phyloP scores from a whole-genome alignment of 306 rosid genomes.

The Sophora flavescens region DNA sequence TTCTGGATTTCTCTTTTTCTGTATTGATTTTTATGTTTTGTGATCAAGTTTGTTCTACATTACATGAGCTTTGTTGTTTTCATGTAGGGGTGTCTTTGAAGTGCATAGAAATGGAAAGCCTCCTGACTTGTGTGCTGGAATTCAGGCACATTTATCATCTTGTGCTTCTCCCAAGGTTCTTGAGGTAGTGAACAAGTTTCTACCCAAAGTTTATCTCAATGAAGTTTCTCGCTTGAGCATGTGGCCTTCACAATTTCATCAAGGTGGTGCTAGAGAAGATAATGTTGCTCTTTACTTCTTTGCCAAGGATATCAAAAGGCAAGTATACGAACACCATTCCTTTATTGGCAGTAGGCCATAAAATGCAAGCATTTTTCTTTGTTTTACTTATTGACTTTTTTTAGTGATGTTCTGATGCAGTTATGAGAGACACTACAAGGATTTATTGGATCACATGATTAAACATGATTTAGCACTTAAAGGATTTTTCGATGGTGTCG shows the following conservation, averaged over 20 bases:
- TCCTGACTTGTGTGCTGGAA: conserved; percentile 68
- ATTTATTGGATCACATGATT: conserved; percentile 79
- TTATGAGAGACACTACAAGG: conserved; percentile 80
- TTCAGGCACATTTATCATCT: conserved; percentile 92
- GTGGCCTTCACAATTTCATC: conserved; percentile 92
- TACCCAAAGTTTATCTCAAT: conserved; percentile 59
- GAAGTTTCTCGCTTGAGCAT: conserved; percentile 87
- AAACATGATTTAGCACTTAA: conserved; percentile 87
- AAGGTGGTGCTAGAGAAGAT: conserved; percentile 76
- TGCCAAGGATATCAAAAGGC: conserved; percentile 89
- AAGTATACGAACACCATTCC: conserved; percentile 27
- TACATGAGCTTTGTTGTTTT: conserved; percentile 45
- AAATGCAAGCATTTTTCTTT: conserved; percentile 21
- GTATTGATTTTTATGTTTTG: conserved; percentile 21
- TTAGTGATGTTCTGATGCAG: conserved; percentile 55
- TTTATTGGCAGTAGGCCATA: conserved; percentile 7
- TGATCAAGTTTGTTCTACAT: conserved; percentile 30
- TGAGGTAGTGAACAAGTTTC: conserved; percentile 73
- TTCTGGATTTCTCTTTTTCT: conserved; percentile 30
- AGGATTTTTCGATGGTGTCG: conserved; percentile 80
- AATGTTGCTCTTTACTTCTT: conserved; percentile 96
- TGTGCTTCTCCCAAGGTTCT: conserved; percentile 86
- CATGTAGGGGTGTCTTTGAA: conserved; percentile 88
- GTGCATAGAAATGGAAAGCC: conserved; percentile 70
- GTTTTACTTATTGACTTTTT: conserved; percentile 22